phyloP scores from a whole-genome alignment of 106 monocot genomes.

The Dioscorea dumetorum region DNA sequence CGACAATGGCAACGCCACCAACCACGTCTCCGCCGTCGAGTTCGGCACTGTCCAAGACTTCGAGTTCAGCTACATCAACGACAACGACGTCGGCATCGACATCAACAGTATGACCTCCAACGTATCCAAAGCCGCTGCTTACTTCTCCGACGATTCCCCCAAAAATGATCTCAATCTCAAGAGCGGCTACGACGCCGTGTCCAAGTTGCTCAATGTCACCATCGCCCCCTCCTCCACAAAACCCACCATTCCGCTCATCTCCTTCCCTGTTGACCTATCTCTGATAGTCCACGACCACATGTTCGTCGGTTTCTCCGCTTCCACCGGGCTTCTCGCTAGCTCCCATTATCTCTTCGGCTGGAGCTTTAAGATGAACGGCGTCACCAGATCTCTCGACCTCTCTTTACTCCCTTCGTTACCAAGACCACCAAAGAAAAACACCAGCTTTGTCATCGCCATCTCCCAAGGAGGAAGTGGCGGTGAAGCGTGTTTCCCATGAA shows the following conservation, averaged over 20 bases:
- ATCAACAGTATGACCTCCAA: no score
- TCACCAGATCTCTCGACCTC: slow-evolving; percentile 37
- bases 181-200: slow-evolving; percentile 44
- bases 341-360: slow-evolving; percentile 69
- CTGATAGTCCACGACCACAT: slow-evolving; percentile 35
- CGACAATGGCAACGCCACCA: no score
- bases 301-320: slow-evolving; percentile 67
- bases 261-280: slow-evolving; percentile 38
- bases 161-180: slow-evolving; percentile 6
- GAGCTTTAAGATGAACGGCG: slow-evolving; percentile 57
- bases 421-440: slow-evolving; percentile 18
- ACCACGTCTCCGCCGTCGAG: no score
- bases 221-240: slow-evolving; percentile 38
- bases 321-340: no score
- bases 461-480: slow-evolving; percentile 36
- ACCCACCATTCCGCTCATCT: slow-evolving; percentile 33
- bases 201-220: slow-evolving; percentile 40
- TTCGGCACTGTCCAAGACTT: no score
- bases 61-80: no score
- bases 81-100: no score
- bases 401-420: slow-evolving; percentile 50
- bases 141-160: no score
- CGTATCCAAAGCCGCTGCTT: no score
- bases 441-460: slow-evolving; percentile 16
- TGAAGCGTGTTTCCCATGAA: slow-evolving; percentile 61